Evolutionary conservation across 345 rosid species (phyloP).

Genomic region (Linum lewisii): DNA sequence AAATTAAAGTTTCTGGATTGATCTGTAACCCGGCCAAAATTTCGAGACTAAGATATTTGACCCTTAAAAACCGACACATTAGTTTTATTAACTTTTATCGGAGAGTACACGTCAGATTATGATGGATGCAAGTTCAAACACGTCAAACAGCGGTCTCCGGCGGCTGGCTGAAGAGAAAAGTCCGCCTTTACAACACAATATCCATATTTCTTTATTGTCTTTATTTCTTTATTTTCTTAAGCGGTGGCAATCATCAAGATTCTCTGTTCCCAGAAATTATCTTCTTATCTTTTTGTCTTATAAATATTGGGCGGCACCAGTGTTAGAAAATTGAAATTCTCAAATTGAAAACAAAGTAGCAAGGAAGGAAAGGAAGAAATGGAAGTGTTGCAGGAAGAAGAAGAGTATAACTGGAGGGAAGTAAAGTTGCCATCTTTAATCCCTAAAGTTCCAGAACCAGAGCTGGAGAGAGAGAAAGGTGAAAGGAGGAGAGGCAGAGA

Average conservation of each 20-base stretch:
- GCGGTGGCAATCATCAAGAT: no score
- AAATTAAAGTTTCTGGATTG: no score
- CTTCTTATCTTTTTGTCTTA: background rate
- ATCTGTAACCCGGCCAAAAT: no score
- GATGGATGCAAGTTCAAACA: background rate
- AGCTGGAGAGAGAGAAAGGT: slow-evolving; percentile 4
- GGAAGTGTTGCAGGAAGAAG: slow-evolving; percentile 51
- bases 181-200: no score
- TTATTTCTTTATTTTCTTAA: no score
- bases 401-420: slow-evolving; percentile 58
- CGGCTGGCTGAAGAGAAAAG: no score
- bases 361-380: slow-evolving; percentile 11
- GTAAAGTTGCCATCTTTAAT: slow-evolving; percentile 50
- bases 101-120: no score
- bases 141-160: background rate
- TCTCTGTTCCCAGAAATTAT: no score
- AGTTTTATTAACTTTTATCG: no score
- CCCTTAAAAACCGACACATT: no score
- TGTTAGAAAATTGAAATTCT: background rate
- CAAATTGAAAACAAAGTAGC: background rate
- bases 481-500: slow-evolving; percentile 46
- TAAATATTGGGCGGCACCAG: background rate
- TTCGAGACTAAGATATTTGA: no score
- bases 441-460: slow-evolving; percentile 18
- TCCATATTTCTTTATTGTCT: no score